Percentiles rank a stretch among this genome's conserved stretches.
Evolutionary conservation across 805 yeast genomes (phyloP).

Genomic region (Clavispora carvajalis): DNA sequence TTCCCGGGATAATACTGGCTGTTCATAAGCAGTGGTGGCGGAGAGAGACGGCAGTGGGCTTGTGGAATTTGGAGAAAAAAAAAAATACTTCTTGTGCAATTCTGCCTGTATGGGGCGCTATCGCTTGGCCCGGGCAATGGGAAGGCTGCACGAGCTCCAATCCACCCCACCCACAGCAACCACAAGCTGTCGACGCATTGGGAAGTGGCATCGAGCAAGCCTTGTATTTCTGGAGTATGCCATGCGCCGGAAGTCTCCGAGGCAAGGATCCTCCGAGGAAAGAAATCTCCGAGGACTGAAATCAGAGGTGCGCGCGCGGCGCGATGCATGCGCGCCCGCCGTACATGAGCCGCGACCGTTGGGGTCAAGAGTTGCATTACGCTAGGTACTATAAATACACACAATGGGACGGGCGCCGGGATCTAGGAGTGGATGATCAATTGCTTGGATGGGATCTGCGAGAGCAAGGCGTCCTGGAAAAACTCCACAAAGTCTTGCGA

Average conservation of each 20-base stretch:
- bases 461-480: slow-evolving; percentile 30
- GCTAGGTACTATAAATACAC: not conserved
- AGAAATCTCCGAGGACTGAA: too few species aligned
- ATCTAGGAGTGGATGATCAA: slow-evolving; percentile 10
- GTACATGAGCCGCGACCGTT: not conserved
- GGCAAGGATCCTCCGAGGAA: too few species aligned
- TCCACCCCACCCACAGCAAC: too few species aligned
- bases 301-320: too few species aligned
- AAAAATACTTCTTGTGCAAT: not conserved
- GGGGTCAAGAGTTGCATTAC: not conserved
- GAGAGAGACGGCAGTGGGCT: not conserved
- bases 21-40: slow-evolving; percentile 5
- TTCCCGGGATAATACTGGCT: slow-evolving; percentile 4
- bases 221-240: too few species aligned
- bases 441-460: slow-evolving; percentile 25
- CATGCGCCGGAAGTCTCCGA: too few species aligned
- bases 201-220: too few species aligned
- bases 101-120: not conserved
- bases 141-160: too few species aligned
- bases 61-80: not conserved
- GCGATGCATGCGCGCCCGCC: too few species aligned
- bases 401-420: too few species aligned
- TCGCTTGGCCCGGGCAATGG: too few species aligned
- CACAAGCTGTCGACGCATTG: too few species aligned
- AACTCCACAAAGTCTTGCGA: slow-evolving; percentile 30